These are phyloP conservation scores for Glycine soja DNA, from an alignment of 306 rosid species.

Conservation along the genomic window DNA sequence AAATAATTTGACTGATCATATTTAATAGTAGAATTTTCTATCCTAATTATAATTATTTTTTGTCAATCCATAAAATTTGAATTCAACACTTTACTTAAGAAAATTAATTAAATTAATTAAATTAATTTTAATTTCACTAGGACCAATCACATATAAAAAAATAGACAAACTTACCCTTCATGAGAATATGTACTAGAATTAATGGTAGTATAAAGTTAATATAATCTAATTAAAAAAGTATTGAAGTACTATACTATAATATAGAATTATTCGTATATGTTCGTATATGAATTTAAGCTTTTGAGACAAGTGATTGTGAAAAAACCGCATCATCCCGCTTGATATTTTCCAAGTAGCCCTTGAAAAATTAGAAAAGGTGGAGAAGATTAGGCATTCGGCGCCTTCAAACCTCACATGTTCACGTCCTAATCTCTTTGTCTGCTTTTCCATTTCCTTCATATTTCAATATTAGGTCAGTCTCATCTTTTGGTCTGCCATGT, in stretches of 20 bases:
- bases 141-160: too few species aligned
- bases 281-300: neutral
- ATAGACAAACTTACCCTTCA: too few species aligned
- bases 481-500: conserved; percentile 62
- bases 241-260: too few species aligned
- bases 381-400: conserved; percentile 44
- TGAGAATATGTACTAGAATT: too few species aligned
- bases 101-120: too few species aligned
- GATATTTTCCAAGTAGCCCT: conserved; percentile 36
- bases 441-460: conserved; percentile 39
- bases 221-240: neutral
- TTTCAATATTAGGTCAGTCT: conserved; percentile 48
- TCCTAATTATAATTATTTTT: too few species aligned
- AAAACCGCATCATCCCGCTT: neutral
- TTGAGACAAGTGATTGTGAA: neutral
- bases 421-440: conserved; percentile 47
- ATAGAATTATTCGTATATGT: neutral
- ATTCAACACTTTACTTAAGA: too few species aligned
- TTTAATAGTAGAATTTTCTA: too few species aligned
- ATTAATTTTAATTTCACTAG: too few species aligned
- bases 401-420: conserved; percentile 43
- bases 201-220: too few species aligned
- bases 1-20: too few species aligned
- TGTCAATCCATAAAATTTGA: too few species aligned
- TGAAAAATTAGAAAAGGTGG: conserved; percentile 45